phyloP scores from a whole-genome alignment of 352 stramenopile species.

The Pseudoperonospora humuli region DNA sequence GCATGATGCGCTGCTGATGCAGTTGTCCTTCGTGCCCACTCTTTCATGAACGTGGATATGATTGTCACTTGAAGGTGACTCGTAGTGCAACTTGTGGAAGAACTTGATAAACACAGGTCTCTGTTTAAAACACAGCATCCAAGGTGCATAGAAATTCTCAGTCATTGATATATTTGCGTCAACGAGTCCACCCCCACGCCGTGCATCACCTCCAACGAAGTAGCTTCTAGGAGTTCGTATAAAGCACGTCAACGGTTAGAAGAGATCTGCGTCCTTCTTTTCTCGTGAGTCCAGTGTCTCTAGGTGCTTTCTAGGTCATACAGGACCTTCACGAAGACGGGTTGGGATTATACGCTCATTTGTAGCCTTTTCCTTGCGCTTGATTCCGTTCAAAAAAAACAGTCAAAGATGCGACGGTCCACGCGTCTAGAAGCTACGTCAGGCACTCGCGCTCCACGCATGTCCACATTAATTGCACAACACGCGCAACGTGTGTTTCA shows the following conservation, averaged over 20 bases:
- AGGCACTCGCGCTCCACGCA: slow-evolving; percentile 39
- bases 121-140: too few species aligned
- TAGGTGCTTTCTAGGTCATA: slow-evolving; percentile 9
- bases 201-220: slow-evolving; percentile 16
- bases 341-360: background rate
- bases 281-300: slow-evolving; percentile 3
- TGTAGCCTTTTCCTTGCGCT: slow-evolving; percentile 16
- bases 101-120: too few species aligned
- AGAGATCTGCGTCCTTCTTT: slow-evolving; percentile 3
- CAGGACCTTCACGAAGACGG: background rate
- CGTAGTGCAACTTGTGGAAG: background rate
- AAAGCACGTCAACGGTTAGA: slow-evolving; percentile 6
- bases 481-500: slow-evolving; percentile 33
- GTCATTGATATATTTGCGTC: slow-evolving; percentile 26
- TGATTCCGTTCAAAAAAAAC: slow-evolving; percentile 9
- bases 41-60: too few species aligned
- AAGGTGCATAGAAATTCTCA: background rate
- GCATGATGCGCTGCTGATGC: too few species aligned
- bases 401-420: slow-evolving; percentile 48
- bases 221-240: background rate
- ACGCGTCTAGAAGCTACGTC: slow-evolving; percentile 42
- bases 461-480: slow-evolving; percentile 51
- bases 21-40: too few species aligned
- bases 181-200: slow-evolving; percentile 18
- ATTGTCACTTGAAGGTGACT: slow-evolving; percentile 4